phyloP scores from a whole-genome alignment of 2,329 filamentous ascomycete species.

The Arthrocladium fulminans region DNA sequence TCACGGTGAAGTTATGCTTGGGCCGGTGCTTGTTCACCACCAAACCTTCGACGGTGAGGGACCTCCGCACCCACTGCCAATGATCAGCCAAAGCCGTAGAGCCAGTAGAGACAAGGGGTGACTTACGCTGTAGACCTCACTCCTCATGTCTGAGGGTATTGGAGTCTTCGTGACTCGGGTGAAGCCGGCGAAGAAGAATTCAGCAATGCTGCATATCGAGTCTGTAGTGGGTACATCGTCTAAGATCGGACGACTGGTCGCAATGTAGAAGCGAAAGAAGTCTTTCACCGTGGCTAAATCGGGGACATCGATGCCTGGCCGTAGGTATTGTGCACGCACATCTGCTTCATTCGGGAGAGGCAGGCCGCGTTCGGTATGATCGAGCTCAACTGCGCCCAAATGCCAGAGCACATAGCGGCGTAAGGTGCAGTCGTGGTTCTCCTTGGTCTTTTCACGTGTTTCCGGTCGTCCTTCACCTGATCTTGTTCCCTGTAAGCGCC shows the following conservation, averaged over 20 bases:
- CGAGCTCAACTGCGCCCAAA: background rate
- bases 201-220: constrained; percentile 5
- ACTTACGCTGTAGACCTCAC: constrained; percentile 8
- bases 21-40: constrained; percentile 16
- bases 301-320: background rate
- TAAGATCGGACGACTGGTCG: constrained; percentile 2
- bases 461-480: background rate
- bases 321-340: background rate
- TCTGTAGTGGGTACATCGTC: background rate
- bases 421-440: background rate
- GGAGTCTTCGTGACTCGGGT: constrained; percentile 12
- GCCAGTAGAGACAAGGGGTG: background rate
- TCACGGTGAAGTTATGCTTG: constrained; percentile 13
- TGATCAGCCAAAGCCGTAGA: background rate
- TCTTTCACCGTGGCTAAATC: constrained; percentile 5
- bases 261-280: constrained; percentile 4
- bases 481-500: background rate
- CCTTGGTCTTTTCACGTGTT: constrained; percentile 1
- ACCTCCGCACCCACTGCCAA: constrained; percentile 7
- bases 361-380: background rate
- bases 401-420: constrained; percentile 1
- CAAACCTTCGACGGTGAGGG: constrained; percentile 10
- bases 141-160: constrained; percentile 11
- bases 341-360: constrained; percentile 3
- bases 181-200: constrained; percentile 13